Evolutionary conservation across 352 stramenopile genomes (phyloP).

Genomic region (Aphanomyces astaci): DNA sequence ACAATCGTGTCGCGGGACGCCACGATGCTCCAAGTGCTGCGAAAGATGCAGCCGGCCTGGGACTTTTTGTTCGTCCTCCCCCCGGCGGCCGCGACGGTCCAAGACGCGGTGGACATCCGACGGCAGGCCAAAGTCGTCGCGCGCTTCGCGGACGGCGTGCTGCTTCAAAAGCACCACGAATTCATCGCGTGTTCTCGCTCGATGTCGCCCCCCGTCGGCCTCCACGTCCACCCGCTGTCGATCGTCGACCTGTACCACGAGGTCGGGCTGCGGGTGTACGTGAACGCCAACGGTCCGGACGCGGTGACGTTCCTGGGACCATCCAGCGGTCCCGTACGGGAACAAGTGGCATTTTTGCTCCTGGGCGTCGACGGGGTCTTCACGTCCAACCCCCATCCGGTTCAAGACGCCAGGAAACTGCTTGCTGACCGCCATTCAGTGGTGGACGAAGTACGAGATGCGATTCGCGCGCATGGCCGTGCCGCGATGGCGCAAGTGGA

Average conservation of each 20-base stretch:
- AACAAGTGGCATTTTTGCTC: background rate
- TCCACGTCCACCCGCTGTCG: background rate
- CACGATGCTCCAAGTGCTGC: background rate
- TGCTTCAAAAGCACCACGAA: background rate
- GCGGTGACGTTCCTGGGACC: background rate
- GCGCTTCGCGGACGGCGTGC: constrained; percentile 12
- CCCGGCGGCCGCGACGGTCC: background rate
- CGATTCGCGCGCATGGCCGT: background rate
- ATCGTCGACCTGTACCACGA: constrained; percentile 7
- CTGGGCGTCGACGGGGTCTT: constrained; percentile 20
- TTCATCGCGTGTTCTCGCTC: background rate
- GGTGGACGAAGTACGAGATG: constrained; percentile 8
- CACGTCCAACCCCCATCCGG: constrained; percentile 11
- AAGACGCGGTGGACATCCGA: background rate
- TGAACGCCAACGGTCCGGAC: background rate
- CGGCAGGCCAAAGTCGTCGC: background rate
- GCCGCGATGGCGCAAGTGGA: background rate
- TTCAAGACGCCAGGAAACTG: background rate
- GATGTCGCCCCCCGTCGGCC: background rate
- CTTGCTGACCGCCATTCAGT: background rate
- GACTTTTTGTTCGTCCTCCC: background rate
- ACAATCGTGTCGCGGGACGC: constrained; percentile 3
- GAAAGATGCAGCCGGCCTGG: background rate
- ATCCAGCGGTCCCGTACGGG: background rate
- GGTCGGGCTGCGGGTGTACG: constrained; percentile 4